Conservation (phyloP, 2,329 filamentous ascomycete species). For the Sclerotinia spermophila region DNA sequence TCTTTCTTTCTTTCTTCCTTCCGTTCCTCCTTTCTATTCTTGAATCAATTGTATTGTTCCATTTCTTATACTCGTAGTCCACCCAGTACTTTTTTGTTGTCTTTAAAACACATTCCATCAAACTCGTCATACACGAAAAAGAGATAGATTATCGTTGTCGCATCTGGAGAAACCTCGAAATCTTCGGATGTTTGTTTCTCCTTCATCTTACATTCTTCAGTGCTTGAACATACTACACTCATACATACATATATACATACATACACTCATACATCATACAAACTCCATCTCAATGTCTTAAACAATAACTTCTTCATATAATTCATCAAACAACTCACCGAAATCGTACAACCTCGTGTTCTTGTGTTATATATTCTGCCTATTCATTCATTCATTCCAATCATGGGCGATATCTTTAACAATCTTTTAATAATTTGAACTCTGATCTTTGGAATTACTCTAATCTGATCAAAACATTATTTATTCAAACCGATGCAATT, state of each 20-base stretch:
- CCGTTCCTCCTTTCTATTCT: not conserved
- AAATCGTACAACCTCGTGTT: slow-evolving; percentile 10
- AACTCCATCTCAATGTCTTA: not conserved
- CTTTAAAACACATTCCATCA: not conserved
- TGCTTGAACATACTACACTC: not conserved
- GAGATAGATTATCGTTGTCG: not conserved
- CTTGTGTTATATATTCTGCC: slow-evolving; percentile 15
- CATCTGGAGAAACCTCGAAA: not conserved
- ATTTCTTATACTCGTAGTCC: not conserved
- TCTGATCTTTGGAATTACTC: not conserved
- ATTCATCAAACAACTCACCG: slow-evolving; percentile 6
- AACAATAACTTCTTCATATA: not conserved
- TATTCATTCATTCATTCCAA: slow-evolving; percentile 8
- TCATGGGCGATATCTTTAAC: not conserved
- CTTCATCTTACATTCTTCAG: slow-evolving; percentile 14
- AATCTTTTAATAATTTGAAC: not conserved
- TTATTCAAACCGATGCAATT: not conserved
- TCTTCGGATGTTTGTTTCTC: not conserved
- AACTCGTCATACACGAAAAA: not conserved
- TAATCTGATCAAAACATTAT: not conserved
- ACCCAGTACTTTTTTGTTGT: not conserved
- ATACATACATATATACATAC: not conserved
- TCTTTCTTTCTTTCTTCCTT: no score
- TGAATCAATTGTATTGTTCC: not conserved
- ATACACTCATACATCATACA: not conserved